phyloP scores from a whole-genome alignment of 2,329 filamentous ascomycete genomes.

The Ophiostoma himal-ulmi region DNA sequence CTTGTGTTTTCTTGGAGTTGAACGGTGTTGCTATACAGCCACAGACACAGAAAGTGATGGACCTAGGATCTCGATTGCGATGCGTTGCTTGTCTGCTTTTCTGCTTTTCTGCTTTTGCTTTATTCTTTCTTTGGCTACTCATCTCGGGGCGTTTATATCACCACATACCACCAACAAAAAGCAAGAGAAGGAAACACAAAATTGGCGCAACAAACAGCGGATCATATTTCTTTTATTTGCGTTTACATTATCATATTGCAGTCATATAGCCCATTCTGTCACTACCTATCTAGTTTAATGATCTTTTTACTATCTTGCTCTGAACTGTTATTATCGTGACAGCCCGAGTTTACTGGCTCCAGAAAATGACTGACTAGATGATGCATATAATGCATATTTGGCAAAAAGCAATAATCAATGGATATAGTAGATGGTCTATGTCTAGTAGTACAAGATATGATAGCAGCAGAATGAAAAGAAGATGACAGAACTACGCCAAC shows the following conservation, averaged over 20 bases:
- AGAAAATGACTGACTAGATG: background rate
- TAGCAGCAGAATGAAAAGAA: background rate
- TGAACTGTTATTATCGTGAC: background rate
- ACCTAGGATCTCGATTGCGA: background rate
- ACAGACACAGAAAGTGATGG: background rate
- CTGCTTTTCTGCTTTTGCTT: background rate
- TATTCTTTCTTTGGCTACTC: background rate
- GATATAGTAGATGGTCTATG: conserved; percentile 1
- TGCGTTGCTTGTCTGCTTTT: background rate
- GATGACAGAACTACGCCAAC: conserved; percentile 25
- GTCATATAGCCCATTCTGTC: background rate
- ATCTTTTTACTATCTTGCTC: background rate
- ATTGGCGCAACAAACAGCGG: background rate
- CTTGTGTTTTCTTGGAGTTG: conserved; percentile 1
- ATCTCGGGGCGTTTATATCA: background rate
- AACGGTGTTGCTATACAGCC: background rate
- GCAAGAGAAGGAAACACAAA: background rate
- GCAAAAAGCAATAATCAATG: background rate
- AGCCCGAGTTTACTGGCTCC: no score
- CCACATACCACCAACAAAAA: background rate
- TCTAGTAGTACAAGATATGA: background rate
- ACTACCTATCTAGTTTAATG: background rate
- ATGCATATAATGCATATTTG: background rate
- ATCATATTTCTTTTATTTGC: background rate
- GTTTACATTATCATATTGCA: background rate